These are phyloP conservation scores for Penicillium sp. DNA, from an alignment of 2,329 filamentous ascomycete genomes.

Conservation along the genomic window DNA sequence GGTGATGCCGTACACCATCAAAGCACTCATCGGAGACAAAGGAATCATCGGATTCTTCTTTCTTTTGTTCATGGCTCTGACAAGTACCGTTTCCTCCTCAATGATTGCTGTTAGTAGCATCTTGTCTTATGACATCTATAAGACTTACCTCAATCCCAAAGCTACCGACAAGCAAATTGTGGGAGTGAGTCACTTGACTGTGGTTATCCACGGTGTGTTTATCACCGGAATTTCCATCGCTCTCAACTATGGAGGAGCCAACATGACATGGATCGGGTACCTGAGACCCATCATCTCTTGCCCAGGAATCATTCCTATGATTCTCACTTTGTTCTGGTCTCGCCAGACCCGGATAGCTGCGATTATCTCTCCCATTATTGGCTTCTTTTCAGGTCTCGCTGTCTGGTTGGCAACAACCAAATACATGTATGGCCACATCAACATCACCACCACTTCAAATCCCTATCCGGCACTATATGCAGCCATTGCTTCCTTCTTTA, in stretches of 20 bases:
- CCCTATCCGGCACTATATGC: constrained; percentile 49
- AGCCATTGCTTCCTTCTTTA: constrained; percentile 48
- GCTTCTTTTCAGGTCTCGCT: constrained; percentile 45
- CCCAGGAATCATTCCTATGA: constrained; percentile 48
- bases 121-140: constrained; percentile 52
- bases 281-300: constrained; percentile 46
- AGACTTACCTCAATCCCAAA: constrained; percentile 51
- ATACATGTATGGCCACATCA: constrained; percentile 42
- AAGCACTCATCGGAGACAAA: constrained; percentile 46
- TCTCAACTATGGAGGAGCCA: constrained; percentile 51
- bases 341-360: constrained; percentile 49
- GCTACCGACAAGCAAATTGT: constrained; percentile 47
- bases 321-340: constrained; percentile 48
- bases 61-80: constrained; percentile 54
- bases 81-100: constrained; percentile 51
- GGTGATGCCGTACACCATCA: constrained; percentile 50
- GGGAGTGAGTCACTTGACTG: constrained; percentile 49
- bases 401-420: constrained; percentile 48
- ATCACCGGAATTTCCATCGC: constrained; percentile 51
- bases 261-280: constrained; percentile 50
- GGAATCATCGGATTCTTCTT: constrained; percentile 49
- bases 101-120: constrained; percentile 56
- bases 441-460: constrained; percentile 43
- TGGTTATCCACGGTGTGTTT: constrained; percentile 50
- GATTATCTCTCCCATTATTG: constrained; percentile 40